Conservation (phyloP, 163 green algal genomes). For the Prototheca wickerhamii region DNA sequence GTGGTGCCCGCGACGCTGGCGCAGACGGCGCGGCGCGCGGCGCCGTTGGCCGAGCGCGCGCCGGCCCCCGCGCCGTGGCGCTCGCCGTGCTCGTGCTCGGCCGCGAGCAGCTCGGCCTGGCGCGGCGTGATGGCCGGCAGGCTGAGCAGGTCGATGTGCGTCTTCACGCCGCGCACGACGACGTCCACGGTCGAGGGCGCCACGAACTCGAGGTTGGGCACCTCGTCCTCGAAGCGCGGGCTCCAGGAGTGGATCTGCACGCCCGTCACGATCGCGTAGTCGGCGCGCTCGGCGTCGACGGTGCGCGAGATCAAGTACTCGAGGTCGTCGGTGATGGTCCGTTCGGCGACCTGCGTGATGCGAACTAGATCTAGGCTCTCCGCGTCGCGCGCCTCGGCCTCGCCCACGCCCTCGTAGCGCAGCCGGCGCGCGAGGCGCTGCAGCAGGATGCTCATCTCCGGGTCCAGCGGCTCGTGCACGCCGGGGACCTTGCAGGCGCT, state of each 20-base stretch:
- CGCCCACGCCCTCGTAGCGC: conserved; percentile 45
- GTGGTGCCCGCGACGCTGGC: conserved; percentile 10
- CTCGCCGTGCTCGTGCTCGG: background rate
- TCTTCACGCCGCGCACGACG: conserved; percentile 56
- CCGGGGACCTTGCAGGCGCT: conserved; percentile 36
- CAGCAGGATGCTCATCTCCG: conserved; percentile 84
- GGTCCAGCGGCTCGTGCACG: conserved; percentile 70
- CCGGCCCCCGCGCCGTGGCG: background rate
- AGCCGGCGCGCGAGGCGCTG: conserved; percentile 64
- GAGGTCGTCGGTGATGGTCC: conserved; percentile 71
- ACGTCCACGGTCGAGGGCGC: conserved; percentile 46
- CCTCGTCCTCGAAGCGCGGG: conserved; percentile 30
- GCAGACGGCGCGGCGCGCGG: background rate
- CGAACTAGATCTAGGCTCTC: conserved; percentile 44
- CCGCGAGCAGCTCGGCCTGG: conserved; percentile 41
- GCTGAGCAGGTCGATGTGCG: conserved; percentile 42
- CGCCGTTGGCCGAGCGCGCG: background rate
- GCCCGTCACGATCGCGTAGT: conserved; percentile 85
- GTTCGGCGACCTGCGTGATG: conserved; percentile 59
- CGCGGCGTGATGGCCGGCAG: conserved; percentile 43
- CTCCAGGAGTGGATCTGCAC: conserved; percentile 78
- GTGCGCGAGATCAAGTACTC: conserved; percentile 70
- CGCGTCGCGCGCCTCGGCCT: conserved; percentile 26
- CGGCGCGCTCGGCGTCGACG: conserved; percentile 63
- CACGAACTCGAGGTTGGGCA: conserved; percentile 70